Percentiles rank a stretch among this genome's conserved stretches.
phyloP scores from a whole-genome alignment of 2,329 filamentous ascomycete species.

The Xylaria multiplex region DNA sequence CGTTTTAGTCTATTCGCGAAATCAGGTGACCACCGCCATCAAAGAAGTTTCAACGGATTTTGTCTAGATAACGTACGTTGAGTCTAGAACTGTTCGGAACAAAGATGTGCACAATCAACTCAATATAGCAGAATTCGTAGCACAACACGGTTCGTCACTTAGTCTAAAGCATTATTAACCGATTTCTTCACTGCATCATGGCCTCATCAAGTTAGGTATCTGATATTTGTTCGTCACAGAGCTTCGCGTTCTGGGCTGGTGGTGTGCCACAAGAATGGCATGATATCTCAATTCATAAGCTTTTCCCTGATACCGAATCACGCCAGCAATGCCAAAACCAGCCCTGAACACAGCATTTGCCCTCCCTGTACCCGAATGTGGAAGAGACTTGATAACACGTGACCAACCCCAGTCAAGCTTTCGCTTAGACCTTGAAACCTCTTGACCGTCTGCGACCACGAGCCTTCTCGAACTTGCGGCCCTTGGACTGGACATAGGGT shows the following conservation, averaged over 20 bases:
- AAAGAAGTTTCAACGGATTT: background rate
- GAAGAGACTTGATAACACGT: constrained; percentile 48
- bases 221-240: constrained; percentile 28
- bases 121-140: background rate
- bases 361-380: constrained; percentile 44
- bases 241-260: constrained; percentile 29
- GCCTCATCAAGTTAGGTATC: background rate
- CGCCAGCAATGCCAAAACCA: constrained; percentile 56
- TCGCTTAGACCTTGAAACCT: constrained; percentile 99
- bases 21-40: constrained; percentile 41
- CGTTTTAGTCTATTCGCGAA: constrained; percentile 36
- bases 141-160: background rate
- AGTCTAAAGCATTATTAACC: background rate
- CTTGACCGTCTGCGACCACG: constrained; percentile 98
- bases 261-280: constrained; percentile 43
- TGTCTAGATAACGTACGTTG: background rate
- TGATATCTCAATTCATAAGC: constrained; percentile 50
- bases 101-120: background rate
- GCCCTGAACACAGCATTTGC: constrained; percentile 47
- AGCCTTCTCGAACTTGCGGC: constrained; percentile 98
- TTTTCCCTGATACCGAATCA: constrained; percentile 58
- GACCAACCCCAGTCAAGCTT: constrained; percentile 45
- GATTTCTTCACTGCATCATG: background rate
- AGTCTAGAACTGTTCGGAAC: background rate
- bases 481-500: constrained; percentile 97